Evolutionary conservation across 805 yeast genomes (phyloP), one percentile per base, ranked within the genome.

Genomic region (Candida tibetensis): DNA sequence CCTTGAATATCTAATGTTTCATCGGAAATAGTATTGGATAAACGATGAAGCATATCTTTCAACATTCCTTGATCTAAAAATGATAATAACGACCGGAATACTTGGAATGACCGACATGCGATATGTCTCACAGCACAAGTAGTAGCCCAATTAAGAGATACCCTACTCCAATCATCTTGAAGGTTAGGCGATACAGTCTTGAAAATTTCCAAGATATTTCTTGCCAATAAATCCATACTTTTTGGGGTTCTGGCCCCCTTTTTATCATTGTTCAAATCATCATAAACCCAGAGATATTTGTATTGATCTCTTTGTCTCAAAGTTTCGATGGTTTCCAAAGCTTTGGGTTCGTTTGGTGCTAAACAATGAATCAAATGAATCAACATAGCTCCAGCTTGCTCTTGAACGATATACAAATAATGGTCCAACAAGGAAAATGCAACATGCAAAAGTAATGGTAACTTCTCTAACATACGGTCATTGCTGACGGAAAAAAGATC

Each of bases 41-140:
- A 69, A 42, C 99, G 76, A 39, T 91, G 95, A 8, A 93, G 69
- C 96, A 93, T 87, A 62, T 90, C 98, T 39, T 87, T 79, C 31
- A 95, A 66, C 96, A 93, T 91, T 8, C 76, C 71, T 53, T 83
- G 90, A 54, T 93, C 97, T 44, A 91, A 65, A 49, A 82, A 80
- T 6, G 86, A 76, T n/a, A 89, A 64, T 40, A 93, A 60, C 3
- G 95, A 85, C 30, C 99, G 71, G 64, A 90, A 93, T 0, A 90
- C 74, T 57, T 93, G 99, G 62, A 95, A 91, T 0, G 98, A 90
- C 17, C 99, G 75, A 48, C 99, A 93, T 0, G 99, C 99, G 48
- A 93, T 77, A 57, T 95, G 99, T 53, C 97, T 74, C 2, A 91
- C 98, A 2, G 97, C 95, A 65, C 98, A 93, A 1, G 96, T 82